Evolutionary conservation across 202 grass and related monocot genomes (phyloP).

Genomic region (Brachypodium distachyon): DNA sequence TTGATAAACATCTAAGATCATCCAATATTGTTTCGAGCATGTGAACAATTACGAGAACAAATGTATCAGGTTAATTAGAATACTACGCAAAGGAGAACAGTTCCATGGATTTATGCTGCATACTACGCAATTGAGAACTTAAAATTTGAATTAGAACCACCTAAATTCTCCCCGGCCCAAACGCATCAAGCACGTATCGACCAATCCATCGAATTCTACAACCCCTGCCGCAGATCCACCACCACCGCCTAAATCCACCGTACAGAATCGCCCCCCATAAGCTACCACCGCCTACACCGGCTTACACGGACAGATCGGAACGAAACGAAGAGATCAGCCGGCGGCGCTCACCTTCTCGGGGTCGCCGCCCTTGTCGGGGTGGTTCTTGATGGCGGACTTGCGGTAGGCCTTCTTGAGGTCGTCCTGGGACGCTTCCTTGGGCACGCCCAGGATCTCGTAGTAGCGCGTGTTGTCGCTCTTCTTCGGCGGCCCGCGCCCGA

Average conservation of each 20-base stretch:
- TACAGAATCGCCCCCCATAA: not conserved
- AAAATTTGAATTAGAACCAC: not conserved
- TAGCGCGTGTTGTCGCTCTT: constrained; percentile 90
- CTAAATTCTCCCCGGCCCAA: not conserved
- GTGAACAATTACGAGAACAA: not conserved
- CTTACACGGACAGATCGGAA: not conserved
- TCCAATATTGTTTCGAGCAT: not conserved
- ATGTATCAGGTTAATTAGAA: too few species aligned
- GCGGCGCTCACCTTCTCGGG: constrained; percentile 56
- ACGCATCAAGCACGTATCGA: not conserved
- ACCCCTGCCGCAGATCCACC: not conserved
- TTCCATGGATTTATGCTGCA: not conserved
- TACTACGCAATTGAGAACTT: not conserved
- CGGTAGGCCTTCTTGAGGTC: constrained; percentile 95
- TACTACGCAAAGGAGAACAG: too few species aligned
- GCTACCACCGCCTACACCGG: not conserved
- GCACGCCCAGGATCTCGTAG: constrained; percentile 72
- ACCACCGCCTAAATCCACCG: not conserved
- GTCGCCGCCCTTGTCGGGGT: constrained; percentile 91
- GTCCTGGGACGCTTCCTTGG: constrained; percentile 62
- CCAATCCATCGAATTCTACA: not conserved
- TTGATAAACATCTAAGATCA: not conserved
- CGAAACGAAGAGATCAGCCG: not conserved
- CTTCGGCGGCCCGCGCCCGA: constrained; percentile 69
- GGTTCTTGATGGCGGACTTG: constrained; percentile 97